Base-by-base conservation (phyloP, 2,329 filamentous ascomycete species). In the Aspergillus transmontanensis region DNA sequence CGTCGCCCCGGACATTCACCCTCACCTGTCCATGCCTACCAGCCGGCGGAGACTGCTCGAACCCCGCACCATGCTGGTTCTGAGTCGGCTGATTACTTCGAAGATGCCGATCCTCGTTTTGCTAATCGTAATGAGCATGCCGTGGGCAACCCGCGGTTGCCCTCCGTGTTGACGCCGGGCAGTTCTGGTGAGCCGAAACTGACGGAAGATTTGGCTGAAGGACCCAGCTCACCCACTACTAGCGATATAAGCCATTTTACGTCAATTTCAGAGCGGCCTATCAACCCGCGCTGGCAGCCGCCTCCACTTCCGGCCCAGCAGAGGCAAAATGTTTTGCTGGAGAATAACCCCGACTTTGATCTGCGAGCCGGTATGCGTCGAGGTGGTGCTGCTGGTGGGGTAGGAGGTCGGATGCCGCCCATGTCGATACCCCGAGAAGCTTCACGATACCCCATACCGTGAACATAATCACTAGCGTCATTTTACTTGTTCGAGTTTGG, bases 91-190 rank as follows among this genome's bases (percentile, higher is more conserved):
- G 77, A 82, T 66, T 98, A 98, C 79, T 96, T 96, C 74, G 95
- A 98, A 83, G 94, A 98, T 75, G 88, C 97, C 14, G 93, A 97
- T 68, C 93, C 94, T 51, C 91, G 89, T 61, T 98, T 97, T 73
- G 90, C 88, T 61, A 66, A 71, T 50, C 70, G 68, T 28, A 72
- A 73, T 59, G 73, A 76, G 46, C 69, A 72, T 56, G 68, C 66
- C 62, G 68, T 57, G 65, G 68, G 61, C 62, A 71, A 67, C 66
- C 67, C 64, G 43, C 71, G 64, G 48, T 65, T 76, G 59, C 79
- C 75, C n/a, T 66, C 77, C 45, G 72, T 74, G 56, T 68, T 81
- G 57, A 77, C 75, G 10, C 78, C 80, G 48, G 80, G 79, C 64
- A 64, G 67, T 69, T 67, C 69, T 72, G 76, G 76, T 77, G 72